phyloP scores from a whole-genome alignment of 768 basidiomycete species.

The Lactarius psammicola region DNA sequence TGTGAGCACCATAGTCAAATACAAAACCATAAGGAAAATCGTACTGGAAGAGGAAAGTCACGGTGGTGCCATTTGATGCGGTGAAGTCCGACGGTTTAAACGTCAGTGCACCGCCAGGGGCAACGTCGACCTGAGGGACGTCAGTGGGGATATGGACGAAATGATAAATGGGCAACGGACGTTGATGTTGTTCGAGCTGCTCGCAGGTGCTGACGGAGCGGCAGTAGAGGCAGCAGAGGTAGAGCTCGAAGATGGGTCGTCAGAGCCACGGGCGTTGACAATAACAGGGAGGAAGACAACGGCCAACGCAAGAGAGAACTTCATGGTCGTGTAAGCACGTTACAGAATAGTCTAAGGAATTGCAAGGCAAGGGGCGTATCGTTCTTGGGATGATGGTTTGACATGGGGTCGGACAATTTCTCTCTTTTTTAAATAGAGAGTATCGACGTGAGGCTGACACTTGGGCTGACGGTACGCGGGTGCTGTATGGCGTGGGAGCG shows the following conservation, averaged over 20 bases:
- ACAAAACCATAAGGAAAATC: not conserved
- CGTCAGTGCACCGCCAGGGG: conserved; percentile 37
- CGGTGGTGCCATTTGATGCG: conserved; percentile 49
- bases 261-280: conserved; percentile 39
- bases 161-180: conserved; percentile 6
- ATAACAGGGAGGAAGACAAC: conserved; percentile 36
- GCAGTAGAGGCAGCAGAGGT: conserved; percentile 31
- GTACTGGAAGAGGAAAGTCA: conserved; percentile 56
- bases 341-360: not conserved
- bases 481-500: no score
- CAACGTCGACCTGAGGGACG: conserved; percentile 44
- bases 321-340: conserved; percentile 30
- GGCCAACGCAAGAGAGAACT: conserved; percentile 36
- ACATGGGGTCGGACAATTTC: not conserved
- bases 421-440: not conserved
- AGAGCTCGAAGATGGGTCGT: not conserved
- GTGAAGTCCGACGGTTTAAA: conserved; percentile 49
- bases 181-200: conserved; percentile 27
- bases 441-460: no score
- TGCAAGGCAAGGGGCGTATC: not conserved
- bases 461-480: no score
- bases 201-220: conserved; percentile 35
- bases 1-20: conserved; percentile 4
- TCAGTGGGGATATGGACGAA: not conserved
- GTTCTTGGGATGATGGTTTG: not conserved